Conservation (phyloP, 352 stramenopile genomes). For the Phytophthora podocarpi region DNA sequence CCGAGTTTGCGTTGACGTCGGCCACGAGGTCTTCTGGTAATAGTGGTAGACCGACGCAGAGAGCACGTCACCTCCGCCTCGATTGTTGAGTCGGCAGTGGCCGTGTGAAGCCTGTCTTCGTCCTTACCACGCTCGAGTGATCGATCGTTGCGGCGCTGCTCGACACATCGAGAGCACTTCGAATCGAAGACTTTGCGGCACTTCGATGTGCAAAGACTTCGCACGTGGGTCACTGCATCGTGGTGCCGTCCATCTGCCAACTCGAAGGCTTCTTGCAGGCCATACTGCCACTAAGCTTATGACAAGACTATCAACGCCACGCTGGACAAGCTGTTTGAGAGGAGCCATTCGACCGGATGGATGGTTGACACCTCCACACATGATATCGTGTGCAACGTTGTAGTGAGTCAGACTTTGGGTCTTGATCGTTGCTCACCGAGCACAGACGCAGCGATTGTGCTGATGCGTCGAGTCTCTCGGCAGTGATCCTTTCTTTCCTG, state of each 20-base stretch:
- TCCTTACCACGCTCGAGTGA: constrained; percentile 8
- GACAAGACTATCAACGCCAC: constrained; percentile 13
- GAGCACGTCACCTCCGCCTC: neutral
- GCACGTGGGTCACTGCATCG: too few species aligned
- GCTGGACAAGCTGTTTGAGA: constrained; percentile 21
- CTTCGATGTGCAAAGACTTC: too few species aligned
- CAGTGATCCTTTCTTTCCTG: constrained; percentile 14
- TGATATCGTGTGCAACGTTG: constrained; percentile 12
- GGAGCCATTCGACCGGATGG: constrained; percentile 15
- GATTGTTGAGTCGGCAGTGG: constrained; percentile 1
- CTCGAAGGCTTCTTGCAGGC: constrained; percentile 3
- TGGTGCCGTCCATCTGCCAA: constrained; percentile 7
- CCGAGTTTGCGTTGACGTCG: too few species aligned
- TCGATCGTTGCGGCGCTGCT: neutral
- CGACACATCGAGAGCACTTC: neutral
- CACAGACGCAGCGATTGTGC: too few species aligned
- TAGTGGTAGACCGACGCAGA: constrained; percentile 1
- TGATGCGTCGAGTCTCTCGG: too few species aligned
- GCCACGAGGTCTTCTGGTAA: neutral
- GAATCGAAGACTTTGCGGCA: too few species aligned
- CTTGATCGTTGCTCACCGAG: neutral
- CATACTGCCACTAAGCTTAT: constrained; percentile 4
- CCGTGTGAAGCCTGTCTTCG: too few species aligned
- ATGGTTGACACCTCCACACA: neutral
- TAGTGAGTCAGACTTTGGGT: constrained; percentile 18